These are phyloP conservation scores for Aspergillus eucalypticola DNA, from an alignment of 2,329 filamentous ascomycete species.

Conservation along the genomic window DNA sequence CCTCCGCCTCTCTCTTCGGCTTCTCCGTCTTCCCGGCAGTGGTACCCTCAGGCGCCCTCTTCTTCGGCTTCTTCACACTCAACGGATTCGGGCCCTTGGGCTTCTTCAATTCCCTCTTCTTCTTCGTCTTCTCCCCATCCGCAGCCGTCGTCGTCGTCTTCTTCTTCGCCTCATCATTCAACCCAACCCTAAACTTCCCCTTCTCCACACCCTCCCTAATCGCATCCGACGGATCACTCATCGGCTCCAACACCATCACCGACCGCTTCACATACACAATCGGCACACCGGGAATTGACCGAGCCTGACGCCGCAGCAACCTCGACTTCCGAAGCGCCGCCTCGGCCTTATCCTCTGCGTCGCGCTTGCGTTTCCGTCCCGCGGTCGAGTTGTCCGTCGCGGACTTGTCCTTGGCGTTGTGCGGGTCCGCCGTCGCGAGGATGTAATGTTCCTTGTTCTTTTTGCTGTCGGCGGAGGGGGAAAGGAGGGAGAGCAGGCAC, in stretches of 20 bases:
- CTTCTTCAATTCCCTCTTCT: conserved; percentile 37
- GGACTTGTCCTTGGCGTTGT: conserved; percentile 25
- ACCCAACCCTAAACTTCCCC: conserved; percentile 48
- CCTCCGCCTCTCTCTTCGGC: conserved; percentile 20
- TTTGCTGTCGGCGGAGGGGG: conserved; percentile 38
- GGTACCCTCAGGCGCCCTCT: conserved; percentile 24
- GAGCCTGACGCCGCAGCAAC: conserved; percentile 40
- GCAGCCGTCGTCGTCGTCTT: conserved; percentile 27
- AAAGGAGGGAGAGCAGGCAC: conserved; percentile 48
- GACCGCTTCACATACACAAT: conserved; percentile 54
- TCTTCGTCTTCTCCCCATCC: conserved; percentile 34
- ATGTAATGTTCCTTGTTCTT: conserved; percentile 53
- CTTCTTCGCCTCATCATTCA: conserved; percentile 37
- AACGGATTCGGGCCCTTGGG: conserved; percentile 50
- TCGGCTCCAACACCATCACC: conserved; percentile 53
- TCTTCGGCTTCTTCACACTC: conserved; percentile 51
- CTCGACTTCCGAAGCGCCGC: conserved; percentile 34
- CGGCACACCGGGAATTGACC: conserved; percentile 50
- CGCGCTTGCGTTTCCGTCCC: conserved; percentile 36
- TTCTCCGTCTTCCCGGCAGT: conserved; percentile 21
- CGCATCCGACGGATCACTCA: conserved; percentile 46
- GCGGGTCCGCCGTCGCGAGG: conserved; percentile 47
- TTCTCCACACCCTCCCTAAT: conserved; percentile 47
- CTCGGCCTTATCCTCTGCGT: conserved; percentile 34
- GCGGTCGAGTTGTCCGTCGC: conserved; percentile 10